A percentile compares a stretch with the other conserved stretches of the same genome.
phyloP scores from a whole-genome alignment of 108 stramenopile species.

The Fragilaria radians region DNA sequence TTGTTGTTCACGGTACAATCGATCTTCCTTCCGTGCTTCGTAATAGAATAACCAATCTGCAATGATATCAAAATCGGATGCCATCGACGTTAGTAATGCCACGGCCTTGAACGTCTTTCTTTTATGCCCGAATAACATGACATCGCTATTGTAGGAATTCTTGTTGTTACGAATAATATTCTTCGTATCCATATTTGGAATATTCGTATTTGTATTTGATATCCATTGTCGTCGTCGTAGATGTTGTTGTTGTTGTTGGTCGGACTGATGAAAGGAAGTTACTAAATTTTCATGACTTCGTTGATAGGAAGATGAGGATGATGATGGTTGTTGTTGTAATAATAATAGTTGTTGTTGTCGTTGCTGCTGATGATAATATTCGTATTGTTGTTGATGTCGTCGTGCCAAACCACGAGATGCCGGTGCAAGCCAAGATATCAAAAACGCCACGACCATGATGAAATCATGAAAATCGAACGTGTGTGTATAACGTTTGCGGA shows the following conservation, averaged over 20 bases:
- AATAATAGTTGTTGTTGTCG: neutral
- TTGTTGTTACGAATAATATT: neutral
- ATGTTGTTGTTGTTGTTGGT: too few species aligned
- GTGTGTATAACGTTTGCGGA: too few species aligned
- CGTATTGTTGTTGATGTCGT: neutral
- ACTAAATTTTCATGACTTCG: neutral
- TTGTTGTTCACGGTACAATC: slow-evolving; percentile 3
- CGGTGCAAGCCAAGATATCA: slow-evolving; percentile 13
- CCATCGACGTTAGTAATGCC: slow-evolving; percentile 15
- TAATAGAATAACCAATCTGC: slow-evolving; percentile 25
- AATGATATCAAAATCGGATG: slow-evolving; percentile 30
- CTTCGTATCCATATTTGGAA: neutral
- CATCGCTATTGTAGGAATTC: neutral
- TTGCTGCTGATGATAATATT: neutral
- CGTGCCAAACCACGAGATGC: slow-evolving; percentile 14
- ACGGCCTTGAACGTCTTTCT: slow-evolving; percentile 21
- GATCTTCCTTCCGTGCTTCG: slow-evolving; percentile 3
- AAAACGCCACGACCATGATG: slow-evolving; percentile 20
- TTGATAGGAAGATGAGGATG: neutral
- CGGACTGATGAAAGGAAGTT: neutral
- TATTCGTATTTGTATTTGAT: neutral
- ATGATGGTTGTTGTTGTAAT: neutral
- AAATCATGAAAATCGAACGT: too few species aligned
- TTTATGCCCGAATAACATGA: neutral
- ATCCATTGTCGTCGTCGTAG: neutral